Evolutionary conservation across 73 alveolate genomes (phyloP), one percentile per base, ranked within the genome.

Genomic region (Paramecium octaurelia): DNA sequence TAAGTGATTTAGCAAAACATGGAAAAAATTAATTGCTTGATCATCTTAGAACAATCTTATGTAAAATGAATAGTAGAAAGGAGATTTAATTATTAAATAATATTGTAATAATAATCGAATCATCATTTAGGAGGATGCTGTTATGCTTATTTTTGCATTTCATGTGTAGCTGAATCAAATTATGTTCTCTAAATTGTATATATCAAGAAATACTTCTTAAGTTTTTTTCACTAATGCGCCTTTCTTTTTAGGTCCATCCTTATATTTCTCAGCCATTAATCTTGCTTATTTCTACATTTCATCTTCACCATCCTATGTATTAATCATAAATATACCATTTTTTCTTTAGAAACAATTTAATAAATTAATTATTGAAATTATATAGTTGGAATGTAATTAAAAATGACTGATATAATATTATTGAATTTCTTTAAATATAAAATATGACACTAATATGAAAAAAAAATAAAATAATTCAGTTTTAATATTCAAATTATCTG

Each of bases 221-320:
- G 36, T 44, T 48, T 80, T 44, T 48, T 80, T 80, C 48, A 80
- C 91, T 11, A 44, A 20, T 10, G 70, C 46, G 12, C 75, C 75
- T 46, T 46, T 80, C 34, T 42, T 42, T 46, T 42, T 80, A 44
- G 91, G 91, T 20, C 91, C 91, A 44, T 80, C 75, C 27, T 80
- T 80, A 42, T 44, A 44, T 80, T 48, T 80, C 20, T 80, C 91
- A 5, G 70, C 76, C 91, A 80, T 80, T 80, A 80, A 80, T 80
- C 91, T 80, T 12, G 91, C 91, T 80, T 80, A 46, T 35, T 64
- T 80, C 27, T 40, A 10, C 91, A 80, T 80, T 46, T 80, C 91
- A 80, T 80, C 91, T 80, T 80, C 91, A 1, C 76, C 91, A 42
- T 80, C 91, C 91, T 80, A 80, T 14, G n/a, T 44, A 11, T 24